These are phyloP conservation scores for Eucalyptus marginata DNA, from an alignment of 345 rosid genomes.

Conservation along the genomic window DNA sequence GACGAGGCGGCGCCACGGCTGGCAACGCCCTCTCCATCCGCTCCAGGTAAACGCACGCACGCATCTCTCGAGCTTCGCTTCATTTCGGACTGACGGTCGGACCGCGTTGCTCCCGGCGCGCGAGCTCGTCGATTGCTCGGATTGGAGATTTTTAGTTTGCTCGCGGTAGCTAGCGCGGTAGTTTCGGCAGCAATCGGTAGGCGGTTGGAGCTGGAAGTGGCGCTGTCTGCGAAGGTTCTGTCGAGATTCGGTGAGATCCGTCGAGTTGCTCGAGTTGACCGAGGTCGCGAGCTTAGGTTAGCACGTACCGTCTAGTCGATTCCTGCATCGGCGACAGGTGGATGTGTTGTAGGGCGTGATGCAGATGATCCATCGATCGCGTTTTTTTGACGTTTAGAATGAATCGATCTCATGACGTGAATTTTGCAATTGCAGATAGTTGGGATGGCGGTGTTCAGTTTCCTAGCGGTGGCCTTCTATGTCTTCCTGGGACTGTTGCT, in stretches of 20 bases:
- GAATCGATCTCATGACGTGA: neutral
- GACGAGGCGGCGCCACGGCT: conserved; percentile 90
- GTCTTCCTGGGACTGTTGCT: conserved; percentile 71
- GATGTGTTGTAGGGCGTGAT: neutral
- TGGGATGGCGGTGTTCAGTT: conserved; percentile 66
- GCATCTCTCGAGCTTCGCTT: neutral
- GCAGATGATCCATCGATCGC: neutral
- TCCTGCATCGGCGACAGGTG: neutral
- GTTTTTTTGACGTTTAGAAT: neutral
- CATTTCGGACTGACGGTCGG: neutral
- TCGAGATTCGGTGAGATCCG: neutral
- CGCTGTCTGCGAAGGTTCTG: neutral
- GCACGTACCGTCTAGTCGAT: neutral
- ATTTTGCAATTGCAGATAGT: conserved; percentile 42
- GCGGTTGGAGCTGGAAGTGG: neutral
- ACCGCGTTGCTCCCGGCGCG: neutral
- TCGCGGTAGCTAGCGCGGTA: neutral
- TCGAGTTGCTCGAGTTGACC: neutral
- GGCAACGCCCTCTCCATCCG: conserved; percentile 89
- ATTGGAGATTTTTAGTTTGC: neutral
- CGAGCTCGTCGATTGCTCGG: neutral
- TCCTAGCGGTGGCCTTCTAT: conserved; percentile 60
- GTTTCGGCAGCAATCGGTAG: neutral
- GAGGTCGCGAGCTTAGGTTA: neutral
- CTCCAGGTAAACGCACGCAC: conserved; percentile 35